phyloP scores from a whole-genome alignment of 352 stramenopile species.

The Globisporangium canariense region DNA sequence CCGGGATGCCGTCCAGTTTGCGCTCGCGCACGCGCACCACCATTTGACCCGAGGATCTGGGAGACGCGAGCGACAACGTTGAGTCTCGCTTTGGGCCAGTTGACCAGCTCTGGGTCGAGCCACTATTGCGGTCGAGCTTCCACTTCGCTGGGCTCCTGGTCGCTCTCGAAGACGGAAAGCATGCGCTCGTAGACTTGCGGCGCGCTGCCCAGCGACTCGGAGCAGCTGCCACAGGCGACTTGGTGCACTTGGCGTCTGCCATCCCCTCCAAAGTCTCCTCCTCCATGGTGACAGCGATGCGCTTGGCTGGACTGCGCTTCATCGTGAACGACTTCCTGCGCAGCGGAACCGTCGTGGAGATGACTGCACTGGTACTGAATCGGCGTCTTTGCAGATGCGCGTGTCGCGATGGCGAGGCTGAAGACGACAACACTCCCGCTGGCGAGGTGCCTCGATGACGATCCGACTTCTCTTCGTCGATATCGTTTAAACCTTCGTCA shows the following conservation, averaged over 20 bases:
- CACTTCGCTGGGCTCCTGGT: constrained; percentile 16
- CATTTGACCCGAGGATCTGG: constrained; percentile 42
- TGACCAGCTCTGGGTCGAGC: not conserved
- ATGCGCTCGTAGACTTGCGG: constrained; percentile 60
- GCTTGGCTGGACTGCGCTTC: constrained; percentile 55
- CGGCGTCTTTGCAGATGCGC: constrained; percentile 20
- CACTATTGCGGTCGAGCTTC: constrained; percentile 7
- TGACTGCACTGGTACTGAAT: constrained; percentile 32
- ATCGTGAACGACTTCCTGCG: constrained; percentile 65
- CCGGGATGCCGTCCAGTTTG: constrained; percentile 39
- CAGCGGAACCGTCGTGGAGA: constrained; percentile 40
- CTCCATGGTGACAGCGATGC: constrained; percentile 7
- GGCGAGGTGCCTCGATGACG: not conserved
- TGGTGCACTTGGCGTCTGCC: not conserved
- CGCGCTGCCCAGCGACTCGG: constrained; percentile 26
- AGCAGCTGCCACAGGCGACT: not conserved
- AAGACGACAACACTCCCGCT: not conserved
- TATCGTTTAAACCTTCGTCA: not conserved
- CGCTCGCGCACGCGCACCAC: constrained; percentile 53
- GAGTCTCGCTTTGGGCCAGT: constrained; percentile 9
- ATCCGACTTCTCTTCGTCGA: not conserved
- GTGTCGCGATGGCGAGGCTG: constrained; percentile 1
- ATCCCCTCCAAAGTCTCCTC: not conserved
- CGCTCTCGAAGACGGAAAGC: constrained; percentile 10
- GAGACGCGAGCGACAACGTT: constrained; percentile 7